Percentiles rank a stretch among this genome's conserved stretches.
These are phyloP conservation scores for Chlamydomonas reinhardtii DNA, from an alignment of 163 green algal species.

Conservation along the genomic window DNA sequence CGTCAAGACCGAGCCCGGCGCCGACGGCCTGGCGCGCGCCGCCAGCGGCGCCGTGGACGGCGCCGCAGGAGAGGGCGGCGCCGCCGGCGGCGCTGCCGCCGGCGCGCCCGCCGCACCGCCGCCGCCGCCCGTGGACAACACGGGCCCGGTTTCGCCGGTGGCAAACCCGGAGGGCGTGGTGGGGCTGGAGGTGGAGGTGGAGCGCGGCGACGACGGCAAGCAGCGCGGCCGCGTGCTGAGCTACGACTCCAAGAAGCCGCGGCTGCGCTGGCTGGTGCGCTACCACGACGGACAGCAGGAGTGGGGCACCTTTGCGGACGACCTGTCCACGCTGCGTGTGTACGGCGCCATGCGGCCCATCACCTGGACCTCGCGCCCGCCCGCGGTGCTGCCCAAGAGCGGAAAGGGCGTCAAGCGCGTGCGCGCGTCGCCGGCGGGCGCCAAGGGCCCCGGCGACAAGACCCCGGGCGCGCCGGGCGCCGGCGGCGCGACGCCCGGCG, in stretches of 20 bases:
- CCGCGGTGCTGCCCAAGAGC: conserved; percentile 1
- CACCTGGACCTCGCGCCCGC: conserved; percentile 39
- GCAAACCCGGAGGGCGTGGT: conserved; percentile 40
- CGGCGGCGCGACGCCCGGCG: too few species aligned
- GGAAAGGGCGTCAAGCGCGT: neutral
- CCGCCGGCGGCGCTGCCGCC: neutral
- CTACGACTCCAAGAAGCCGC: conserved; percentile 46
- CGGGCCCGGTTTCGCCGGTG: conserved; percentile 18
- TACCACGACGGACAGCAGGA: conserved; percentile 17
- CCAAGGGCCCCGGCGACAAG: neutral
- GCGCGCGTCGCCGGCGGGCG: neutral
- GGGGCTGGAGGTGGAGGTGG: conserved; percentile 37
- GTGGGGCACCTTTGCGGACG: conserved; percentile 44
- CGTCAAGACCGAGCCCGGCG: neutral
- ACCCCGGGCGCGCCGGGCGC: too few species aligned
- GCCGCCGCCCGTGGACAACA: neutral
- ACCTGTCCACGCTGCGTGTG: conserved; percentile 39
- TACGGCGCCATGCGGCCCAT: conserved; percentile 35
- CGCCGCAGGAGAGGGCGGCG: neutral
- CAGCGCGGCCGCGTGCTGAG: conserved; percentile 26
- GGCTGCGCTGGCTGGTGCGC: conserved; percentile 38
- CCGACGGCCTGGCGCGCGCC: neutral
- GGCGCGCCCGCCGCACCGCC: neutral
- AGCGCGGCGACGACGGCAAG: conserved; percentile 15
- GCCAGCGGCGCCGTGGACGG: too few species aligned